phyloP scores from a whole-genome alignment of 305 asterid genomes.

The Plantago lanceolata region DNA sequence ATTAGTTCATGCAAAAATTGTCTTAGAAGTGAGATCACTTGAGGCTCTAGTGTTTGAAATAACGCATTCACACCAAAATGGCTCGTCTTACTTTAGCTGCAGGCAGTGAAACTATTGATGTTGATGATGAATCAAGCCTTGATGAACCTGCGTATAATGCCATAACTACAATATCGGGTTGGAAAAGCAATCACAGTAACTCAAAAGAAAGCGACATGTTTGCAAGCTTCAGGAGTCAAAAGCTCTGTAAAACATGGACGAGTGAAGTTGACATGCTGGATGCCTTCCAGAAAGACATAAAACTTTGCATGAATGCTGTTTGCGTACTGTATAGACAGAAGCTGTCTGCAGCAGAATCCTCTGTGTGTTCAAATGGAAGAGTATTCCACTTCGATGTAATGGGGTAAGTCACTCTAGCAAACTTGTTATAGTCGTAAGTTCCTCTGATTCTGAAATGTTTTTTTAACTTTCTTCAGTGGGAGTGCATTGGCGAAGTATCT shows the following conservation, averaged over 20 bases:
- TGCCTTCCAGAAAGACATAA: conserved; percentile 28
- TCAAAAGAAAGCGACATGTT: conserved; percentile 27
- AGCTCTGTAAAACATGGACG: conserved; percentile 15
- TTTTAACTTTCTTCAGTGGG: neutral
- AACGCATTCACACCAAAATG: neutral
- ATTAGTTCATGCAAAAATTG: neutral
- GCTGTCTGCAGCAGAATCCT: conserved; percentile 16
- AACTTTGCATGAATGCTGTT: conserved; percentile 38
- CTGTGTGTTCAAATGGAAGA: conserved; percentile 14
- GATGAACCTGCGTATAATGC: conserved; percentile 6
- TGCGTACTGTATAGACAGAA: conserved; percentile 40
- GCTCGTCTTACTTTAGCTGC: neutral
- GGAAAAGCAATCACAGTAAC: neutral
- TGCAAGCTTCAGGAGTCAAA: neutral
- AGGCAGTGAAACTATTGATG: conserved; percentile 12
- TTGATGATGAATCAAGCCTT: conserved; percentile 27
- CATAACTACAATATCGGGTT: neutral
- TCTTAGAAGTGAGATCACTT: neutral
- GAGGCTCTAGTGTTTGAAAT: neutral
- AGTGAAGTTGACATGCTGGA: conserved; percentile 26
- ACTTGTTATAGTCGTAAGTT: neutral
- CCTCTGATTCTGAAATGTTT: neutral
- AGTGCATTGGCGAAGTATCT: conserved; percentile 3
- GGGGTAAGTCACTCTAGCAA: conserved; percentile 26
- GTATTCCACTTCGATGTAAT: conserved; percentile 20